Percentiles rank a stretch among this genome's conserved stretches.
Evolutionary conservation across 345 rosid genomes (phyloP).

Genomic region (Laguncularia racemosa): DNA sequence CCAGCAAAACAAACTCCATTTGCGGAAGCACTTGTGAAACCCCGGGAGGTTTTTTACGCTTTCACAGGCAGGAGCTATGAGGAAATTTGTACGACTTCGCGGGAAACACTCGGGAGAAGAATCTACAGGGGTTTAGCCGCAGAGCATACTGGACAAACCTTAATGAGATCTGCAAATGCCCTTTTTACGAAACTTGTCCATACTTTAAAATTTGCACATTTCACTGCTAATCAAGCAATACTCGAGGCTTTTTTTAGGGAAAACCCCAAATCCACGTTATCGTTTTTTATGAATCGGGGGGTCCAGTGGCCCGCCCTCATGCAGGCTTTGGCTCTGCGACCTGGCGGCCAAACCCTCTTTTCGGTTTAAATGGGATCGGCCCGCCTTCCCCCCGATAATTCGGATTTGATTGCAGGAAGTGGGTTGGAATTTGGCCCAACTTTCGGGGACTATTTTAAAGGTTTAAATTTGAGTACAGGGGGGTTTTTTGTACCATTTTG

Average conservation of each 20-base stretch:
- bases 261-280: constrained; percentile 57
- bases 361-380: constrained; percentile 73
- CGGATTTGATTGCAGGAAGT: constrained; percentile 63
- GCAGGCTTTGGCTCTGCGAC: constrained; percentile 71
- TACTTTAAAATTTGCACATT: constrained; percentile 84
- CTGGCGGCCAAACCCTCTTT: constrained; percentile 69
- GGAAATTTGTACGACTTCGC: constrained; percentile 76
- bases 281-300: constrained; percentile 67
- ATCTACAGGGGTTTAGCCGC: constrained; percentile 49
- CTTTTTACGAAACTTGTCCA: constrained; percentile 79
- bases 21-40: constrained; percentile 73
- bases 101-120: constrained; percentile 66
- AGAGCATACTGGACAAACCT: constrained; percentile 35
- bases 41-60: constrained; percentile 43
- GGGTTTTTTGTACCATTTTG: constrained; percentile 71
- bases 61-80: constrained; percentile 68
- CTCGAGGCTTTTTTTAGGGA: constrained; percentile 67
- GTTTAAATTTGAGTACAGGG: constrained; percentile 65
- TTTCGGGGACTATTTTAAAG: constrained; percentile 60
- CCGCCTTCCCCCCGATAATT: constrained; percentile 58
- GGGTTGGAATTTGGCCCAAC: constrained; percentile 66
- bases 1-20: constrained; percentile 35
- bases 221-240: constrained; percentile 81
- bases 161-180: constrained; percentile 67
- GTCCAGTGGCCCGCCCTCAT: constrained; percentile 88